These are phyloP conservation scores for Cytospora schulzeri DNA, from an alignment of 2,329 filamentous ascomycete species.

Conservation along the genomic window DNA sequence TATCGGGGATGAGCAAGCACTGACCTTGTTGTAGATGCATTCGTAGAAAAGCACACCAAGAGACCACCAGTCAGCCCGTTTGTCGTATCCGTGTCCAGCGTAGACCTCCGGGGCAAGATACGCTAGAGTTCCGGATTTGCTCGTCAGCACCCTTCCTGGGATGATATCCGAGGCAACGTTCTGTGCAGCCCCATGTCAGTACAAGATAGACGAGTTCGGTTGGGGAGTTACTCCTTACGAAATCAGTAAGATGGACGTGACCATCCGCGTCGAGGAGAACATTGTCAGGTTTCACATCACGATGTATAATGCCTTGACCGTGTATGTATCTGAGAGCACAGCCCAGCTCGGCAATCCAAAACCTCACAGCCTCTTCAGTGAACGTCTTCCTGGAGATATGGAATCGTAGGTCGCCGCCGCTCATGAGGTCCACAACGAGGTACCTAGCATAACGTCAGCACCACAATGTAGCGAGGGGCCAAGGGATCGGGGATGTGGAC, in stretches of 20 bases:
- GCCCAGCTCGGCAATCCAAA: constrained; percentile 94
- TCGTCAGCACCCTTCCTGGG: constrained; percentile 79
- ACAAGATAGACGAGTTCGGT: constrained; percentile 13
- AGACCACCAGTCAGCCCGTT: constrained; percentile 98
- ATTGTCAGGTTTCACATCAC: constrained; percentile 91
- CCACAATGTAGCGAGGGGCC: neutral
- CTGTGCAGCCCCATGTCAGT: constrained; percentile 52
- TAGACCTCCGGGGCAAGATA: constrained; percentile 98
- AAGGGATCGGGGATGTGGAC: constrained; percentile 38
- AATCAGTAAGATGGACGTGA: constrained; percentile 96
- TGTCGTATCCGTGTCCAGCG: constrained; percentile 82
- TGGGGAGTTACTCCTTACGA: constrained; percentile 62
- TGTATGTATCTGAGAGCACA: constrained; percentile 90
- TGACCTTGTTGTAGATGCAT: constrained; percentile 97
- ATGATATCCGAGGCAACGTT: constrained; percentile 96
- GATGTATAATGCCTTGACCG: constrained; percentile 82
- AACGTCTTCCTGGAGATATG: constrained; percentile 98
- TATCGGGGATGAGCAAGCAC: constrained; percentile 31
- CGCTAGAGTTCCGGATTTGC: constrained; percentile 94
- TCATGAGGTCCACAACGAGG: constrained; percentile 97
- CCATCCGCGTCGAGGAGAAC: constrained; percentile 85
- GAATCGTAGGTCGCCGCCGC: constrained; percentile 91
- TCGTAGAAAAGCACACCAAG: constrained; percentile 98
- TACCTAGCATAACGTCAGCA: constrained; percentile 62
- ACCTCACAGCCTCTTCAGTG: constrained; percentile 93